Evolutionary conservation across 2,329 filamentous ascomycete species (phyloP).

Genomic region (Tolypocladium capitatum): DNA sequence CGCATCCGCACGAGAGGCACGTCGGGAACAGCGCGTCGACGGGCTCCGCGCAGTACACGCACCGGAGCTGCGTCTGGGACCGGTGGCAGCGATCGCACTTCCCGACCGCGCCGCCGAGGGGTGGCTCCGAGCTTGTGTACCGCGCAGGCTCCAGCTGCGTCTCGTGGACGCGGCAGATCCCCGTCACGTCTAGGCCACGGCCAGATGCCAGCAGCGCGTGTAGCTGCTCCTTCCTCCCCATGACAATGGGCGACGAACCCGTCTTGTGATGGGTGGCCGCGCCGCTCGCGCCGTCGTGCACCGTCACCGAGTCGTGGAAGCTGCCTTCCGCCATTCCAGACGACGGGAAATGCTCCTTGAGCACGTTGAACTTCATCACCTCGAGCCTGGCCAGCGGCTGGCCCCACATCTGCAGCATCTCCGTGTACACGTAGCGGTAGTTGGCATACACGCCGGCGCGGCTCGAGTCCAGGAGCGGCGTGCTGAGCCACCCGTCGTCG

Average conservation of each 20-base stretch:
- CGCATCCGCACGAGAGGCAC: conserved; percentile 51
- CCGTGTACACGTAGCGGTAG: conserved; percentile 54
- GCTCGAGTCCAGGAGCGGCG: conserved; percentile 41
- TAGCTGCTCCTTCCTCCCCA: conserved; percentile 42
- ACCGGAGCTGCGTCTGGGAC: conserved; percentile 43
- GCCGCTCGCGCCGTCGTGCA: conserved; percentile 24
- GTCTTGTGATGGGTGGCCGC: conserved; percentile 21
- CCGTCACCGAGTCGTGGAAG: conserved; percentile 22
- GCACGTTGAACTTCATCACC: conserved; percentile 55
- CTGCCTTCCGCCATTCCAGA: conserved; percentile 15
- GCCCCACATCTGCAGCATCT: conserved; percentile 54
- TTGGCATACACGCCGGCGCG: conserved; percentile 37
- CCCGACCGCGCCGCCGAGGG: conserved; percentile 33
- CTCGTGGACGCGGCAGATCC: conserved; percentile 50
- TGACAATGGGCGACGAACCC: conserved; percentile 36
- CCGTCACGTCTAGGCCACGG: conserved; percentile 48
- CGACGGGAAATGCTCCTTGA: conserved; percentile 31
- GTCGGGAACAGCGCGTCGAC: conserved; percentile 46
- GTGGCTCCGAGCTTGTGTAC: conserved; percentile 27
- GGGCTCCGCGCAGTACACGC: conserved; percentile 50
- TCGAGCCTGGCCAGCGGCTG: conserved; percentile 50
- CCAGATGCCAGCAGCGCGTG: conserved; percentile 36
- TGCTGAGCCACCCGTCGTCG: conserved; percentile 51
- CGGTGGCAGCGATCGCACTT: conserved; percentile 38
- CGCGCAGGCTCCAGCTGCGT: conserved; percentile 46